phyloP scores from a whole-genome alignment of 306 rosid species.

The Lablab purpureus region DNA sequence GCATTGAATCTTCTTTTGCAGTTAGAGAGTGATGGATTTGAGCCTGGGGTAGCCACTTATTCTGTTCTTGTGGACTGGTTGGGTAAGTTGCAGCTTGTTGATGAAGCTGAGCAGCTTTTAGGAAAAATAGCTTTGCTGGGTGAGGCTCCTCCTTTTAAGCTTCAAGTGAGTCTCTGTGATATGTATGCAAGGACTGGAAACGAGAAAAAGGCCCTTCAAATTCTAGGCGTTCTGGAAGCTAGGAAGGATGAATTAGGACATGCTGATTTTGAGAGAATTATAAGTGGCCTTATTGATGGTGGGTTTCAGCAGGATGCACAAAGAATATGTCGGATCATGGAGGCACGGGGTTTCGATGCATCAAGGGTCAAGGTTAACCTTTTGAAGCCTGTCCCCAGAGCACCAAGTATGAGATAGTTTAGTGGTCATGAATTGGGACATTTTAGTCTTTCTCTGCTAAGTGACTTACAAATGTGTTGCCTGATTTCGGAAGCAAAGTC shows the following conservation, averaged over 20 bases:
- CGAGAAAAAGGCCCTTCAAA: constrained; percentile 87
- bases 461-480: constrained; percentile 27
- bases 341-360: constrained; percentile 66
- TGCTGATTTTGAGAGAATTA: constrained; percentile 70
- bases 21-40: constrained; percentile 78
- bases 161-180: constrained; percentile 81
- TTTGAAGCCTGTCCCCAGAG: constrained; percentile 15
- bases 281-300: constrained; percentile 59
- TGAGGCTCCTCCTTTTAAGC: constrained; percentile 73
- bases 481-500: constrained; percentile 39
- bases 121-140: constrained; percentile 75
- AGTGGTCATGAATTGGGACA: constrained; percentile 27
- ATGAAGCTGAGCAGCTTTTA: constrained; percentile 82
- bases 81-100: constrained; percentile 74
- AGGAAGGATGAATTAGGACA: constrained; percentile 67
- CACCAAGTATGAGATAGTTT: constrained; percentile 56
- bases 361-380: constrained; percentile 48
- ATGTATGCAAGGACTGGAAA: constrained; percentile 78
- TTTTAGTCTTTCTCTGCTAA: constrained; percentile 33
- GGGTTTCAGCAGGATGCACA: constrained; percentile 73
- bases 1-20: constrained; percentile 74
- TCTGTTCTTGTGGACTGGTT: constrained; percentile 90
- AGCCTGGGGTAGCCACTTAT: constrained; percentile 83
- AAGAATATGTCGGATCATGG: constrained; percentile 65
- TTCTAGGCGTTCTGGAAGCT: constrained; percentile 73